Conservation (phyloP, 164 flowering plant species). For the Pachysandra terminalis region DNA sequence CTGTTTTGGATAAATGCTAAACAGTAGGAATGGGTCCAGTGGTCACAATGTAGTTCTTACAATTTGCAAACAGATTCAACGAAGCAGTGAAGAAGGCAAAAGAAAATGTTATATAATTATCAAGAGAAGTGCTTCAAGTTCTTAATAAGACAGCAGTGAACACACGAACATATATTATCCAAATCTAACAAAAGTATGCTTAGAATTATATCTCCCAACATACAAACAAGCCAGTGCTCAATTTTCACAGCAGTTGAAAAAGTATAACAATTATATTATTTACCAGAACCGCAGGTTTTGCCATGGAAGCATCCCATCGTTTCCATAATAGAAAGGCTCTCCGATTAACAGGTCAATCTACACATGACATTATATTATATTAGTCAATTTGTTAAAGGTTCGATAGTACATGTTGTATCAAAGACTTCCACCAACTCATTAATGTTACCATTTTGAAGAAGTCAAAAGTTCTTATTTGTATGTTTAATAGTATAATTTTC, state of each 20-base stretch:
- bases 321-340: slow-evolving; percentile 83
- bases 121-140: not conserved
- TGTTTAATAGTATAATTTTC: no score
- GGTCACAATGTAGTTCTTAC: not conserved
- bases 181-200: not conserved
- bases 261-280: not conserved
- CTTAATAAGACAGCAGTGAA: not conserved
- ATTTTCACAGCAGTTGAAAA: not conserved
- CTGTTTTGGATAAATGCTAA: not conserved
- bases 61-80: not conserved
- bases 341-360: slow-evolving; percentile 79
- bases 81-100: not conserved
- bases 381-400: no score
- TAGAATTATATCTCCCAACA: not conserved
- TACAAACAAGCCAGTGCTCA: not conserved
- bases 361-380: slow-evolving; percentile 3
- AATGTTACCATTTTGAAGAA: no score
- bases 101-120: not conserved
- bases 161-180: not conserved
- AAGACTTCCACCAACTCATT: no score
- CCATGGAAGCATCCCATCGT: slow-evolving; percentile 87
- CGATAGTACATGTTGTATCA: no score
- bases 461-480: no score
- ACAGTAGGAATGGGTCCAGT: no score
- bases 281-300: slow-evolving; percentile 91